Percentiles rank a stretch among this genome's conserved stretches.
These are phyloP conservation scores for Triticum monococcum DNA, from an alignment of 176 grass and related monocot genomes.

Conservation along the genomic window DNA sequence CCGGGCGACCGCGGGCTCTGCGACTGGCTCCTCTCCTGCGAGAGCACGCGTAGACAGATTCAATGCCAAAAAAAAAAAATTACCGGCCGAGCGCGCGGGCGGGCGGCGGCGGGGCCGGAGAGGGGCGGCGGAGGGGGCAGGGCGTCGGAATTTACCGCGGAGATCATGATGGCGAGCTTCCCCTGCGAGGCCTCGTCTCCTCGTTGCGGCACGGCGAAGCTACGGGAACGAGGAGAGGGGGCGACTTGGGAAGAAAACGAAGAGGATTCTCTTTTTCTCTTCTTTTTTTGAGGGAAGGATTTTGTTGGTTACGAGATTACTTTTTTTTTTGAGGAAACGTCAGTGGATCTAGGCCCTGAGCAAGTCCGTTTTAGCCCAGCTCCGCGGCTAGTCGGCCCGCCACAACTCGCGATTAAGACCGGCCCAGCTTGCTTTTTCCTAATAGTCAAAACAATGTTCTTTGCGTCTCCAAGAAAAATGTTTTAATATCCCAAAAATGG, in stretches of 20 bases:
- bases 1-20: slow-evolving; percentile 76
- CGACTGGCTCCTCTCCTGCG: slow-evolving; percentile 70
- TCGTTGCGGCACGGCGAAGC: slow-evolving; percentile 43
- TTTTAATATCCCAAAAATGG: too few relatives aligned
- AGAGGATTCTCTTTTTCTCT: slow-evolving; percentile 7
- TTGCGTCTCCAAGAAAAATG: too few relatives aligned
- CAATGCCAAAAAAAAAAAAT: slow-evolving; percentile 8
- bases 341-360: background rate
- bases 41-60: slow-evolving; percentile 38
- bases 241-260: slow-evolving; percentile 24
- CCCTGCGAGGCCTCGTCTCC: slow-evolving; percentile 35
- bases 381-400: background rate
- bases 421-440: background rate
- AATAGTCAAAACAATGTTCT: background rate
- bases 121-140: background rate
- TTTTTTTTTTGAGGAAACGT: too few relatives aligned
- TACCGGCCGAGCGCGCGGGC: background rate
- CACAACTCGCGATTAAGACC: background rate
- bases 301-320: slow-evolving; percentile 20
- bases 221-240: slow-evolving; percentile 18
- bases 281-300: background rate
- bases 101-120: background rate
- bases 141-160: slow-evolving; percentile 45
- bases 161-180: slow-evolving; percentile 71
- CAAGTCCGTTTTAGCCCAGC: background rate